Conservation (phyloP, 768 basidiomycete genomes). For the Wakefieldia striispora region DNA sequence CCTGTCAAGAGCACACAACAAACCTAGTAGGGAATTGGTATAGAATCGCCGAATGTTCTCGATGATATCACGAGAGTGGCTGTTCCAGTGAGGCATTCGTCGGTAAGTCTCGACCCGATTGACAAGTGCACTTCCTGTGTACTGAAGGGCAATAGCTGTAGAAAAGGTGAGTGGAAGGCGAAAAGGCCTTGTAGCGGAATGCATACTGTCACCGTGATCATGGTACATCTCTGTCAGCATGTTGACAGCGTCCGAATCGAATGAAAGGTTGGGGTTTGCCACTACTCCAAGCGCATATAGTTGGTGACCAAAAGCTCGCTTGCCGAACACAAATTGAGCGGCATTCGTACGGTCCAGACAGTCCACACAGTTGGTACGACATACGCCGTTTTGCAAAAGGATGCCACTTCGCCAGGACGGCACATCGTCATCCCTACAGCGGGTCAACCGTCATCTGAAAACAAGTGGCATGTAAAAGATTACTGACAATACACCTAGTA, state of each 20-base stretch:
- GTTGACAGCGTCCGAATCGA: slow-evolving; percentile 93
- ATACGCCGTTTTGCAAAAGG: slow-evolving; percentile 86
- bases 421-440: slow-evolving; percentile 31
- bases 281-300: slow-evolving; percentile 92
- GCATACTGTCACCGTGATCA: slow-evolving; percentile 91
- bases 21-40: slow-evolving; percentile 88
- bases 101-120: slow-evolving; percentile 96
- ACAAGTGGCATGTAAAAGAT: not conserved
- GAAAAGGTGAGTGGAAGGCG: not conserved
- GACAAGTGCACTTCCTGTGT: slow-evolving; percentile 94
- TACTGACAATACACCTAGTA: slow-evolving; percentile 43
- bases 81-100: slow-evolving; percentile 95
- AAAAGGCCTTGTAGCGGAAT: not conserved
- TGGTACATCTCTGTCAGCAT: slow-evolving; percentile 99
- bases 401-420: slow-evolving; percentile 60
- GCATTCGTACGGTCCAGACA: slow-evolving; percentile 96
- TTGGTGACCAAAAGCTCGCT: slow-evolving; percentile 92
- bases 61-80: slow-evolving; percentile 93
- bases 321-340: slow-evolving; percentile 95
- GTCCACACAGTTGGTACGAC: slow-evolving; percentile 94
- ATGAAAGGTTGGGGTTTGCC: slow-evolving; percentile 77
- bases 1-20: not conserved
- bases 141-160: slow-evolving; percentile 89
- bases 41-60: slow-evolving; percentile 95
- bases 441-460: not conserved